Evolutionary conservation across 176 grass and related monocot genomes (phyloP), one percentile per base, ranked within the genome.

Genomic region (Triticum urartu): DNA sequence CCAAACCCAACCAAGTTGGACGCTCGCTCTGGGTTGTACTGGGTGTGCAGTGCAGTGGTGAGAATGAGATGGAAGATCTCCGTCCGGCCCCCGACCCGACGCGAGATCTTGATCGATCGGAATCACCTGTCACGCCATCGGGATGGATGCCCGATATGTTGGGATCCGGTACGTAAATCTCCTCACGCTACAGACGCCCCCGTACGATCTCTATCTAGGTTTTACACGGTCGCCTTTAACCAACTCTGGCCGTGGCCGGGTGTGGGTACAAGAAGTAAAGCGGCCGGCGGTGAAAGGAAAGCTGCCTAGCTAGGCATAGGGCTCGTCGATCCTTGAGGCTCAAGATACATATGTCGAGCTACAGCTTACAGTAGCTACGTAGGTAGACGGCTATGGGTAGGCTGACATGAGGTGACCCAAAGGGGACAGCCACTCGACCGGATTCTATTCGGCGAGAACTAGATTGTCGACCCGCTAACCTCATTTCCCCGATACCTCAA

Each of bases 381-480:
- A 64, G 4, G 25, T 47, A 69, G 35, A 28, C 36, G 63, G 0
- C 13, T 22, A 13, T 5, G 5, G 40, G 40, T 7, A 86, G 64
- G 18, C 8, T 83, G 65, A 91, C 76, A 81, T 35, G 89, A 91
- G 10, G 50, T 76, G 81, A 91, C 89, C 38, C 48, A 91, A 91
- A 87, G 81, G 65, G n/a, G 47, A 84, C 89, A 82, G 84, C 81
- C 86, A 14, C 69, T 77, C 89, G 89, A 88, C 89, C 89, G 70
- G 89, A 91, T 88, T 81, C 77, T 72, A 42, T 77, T 71, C 38
- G 76, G n/a, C 45, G 72, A 68, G n/a, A 68, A 15, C 33, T 78
- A 47, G 38, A 0, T 45, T 73, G 80, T 87, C 89, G 72, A 78
- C 0, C 56, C 15, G 39, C 24, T 67, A 83, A 61, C 70, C 48